Evolutionary conservation across 441 rosid species (phyloP).

Genomic region (Metrosideros polymorpha): DNA sequence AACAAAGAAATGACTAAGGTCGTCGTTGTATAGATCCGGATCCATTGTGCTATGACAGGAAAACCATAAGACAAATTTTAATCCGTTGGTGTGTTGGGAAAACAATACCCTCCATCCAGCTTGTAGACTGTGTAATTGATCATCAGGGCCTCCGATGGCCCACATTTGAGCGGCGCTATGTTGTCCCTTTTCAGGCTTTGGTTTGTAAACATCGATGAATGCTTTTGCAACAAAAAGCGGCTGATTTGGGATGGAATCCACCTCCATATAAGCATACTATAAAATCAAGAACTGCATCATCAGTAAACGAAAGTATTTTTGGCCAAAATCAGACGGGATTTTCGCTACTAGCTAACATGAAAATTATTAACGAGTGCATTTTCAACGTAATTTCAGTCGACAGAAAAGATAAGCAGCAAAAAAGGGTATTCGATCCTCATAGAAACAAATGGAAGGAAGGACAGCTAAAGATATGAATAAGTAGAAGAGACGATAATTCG

Average conservation of each 20-base stretch:
- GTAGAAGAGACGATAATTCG: background rate
- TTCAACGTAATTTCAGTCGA: background rate
- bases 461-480: background rate
- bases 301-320: too few species aligned
- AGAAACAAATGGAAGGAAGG: background rate
- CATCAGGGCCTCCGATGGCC: background rate
- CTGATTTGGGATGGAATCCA: background rate
- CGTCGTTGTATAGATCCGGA: background rate
- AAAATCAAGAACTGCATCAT: background rate
- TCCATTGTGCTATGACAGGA: background rate
- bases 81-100: background rate
- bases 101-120: background rate
- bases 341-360: too few species aligned
- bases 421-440: background rate
- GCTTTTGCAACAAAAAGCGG: background rate
- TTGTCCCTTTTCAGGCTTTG: background rate
- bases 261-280: background rate
- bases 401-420: background rate
- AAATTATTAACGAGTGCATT: too few species aligned
- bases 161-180: background rate
- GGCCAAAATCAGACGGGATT: background rate
- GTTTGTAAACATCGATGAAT: background rate
- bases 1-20: background rate
- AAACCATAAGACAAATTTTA: background rate
- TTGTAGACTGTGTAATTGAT: background rate